These are phyloP conservation scores for Alternaria alternata DNA, from an alignment of 2,329 filamentous ascomycete genomes.

Conservation along the genomic window DNA sequence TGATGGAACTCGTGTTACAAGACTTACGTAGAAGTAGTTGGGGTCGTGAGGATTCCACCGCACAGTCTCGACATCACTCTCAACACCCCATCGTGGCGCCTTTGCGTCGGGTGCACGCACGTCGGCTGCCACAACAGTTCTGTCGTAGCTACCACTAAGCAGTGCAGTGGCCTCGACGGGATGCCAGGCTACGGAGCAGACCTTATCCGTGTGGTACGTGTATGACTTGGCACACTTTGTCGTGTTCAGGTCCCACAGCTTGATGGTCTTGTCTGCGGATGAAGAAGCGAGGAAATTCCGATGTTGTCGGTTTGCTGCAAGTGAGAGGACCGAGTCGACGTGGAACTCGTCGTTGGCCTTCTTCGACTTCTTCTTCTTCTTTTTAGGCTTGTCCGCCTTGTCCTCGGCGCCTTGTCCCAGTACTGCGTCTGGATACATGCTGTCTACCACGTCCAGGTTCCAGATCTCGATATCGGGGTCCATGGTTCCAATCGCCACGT, in stretches of 20 bases:
- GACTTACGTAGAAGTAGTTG: constrained; percentile 86
- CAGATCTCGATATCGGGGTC: constrained; percentile 98
- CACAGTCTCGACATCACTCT: constrained; percentile 92
- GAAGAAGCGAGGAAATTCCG: constrained; percentile 93
- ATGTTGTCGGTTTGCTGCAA: constrained; percentile 92
- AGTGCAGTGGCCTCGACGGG: constrained; percentile 84
- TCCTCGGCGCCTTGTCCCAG: constrained; percentile 72
- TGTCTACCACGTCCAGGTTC: constrained; percentile 95
- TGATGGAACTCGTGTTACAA: background rate
- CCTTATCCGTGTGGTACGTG: constrained; percentile 94
- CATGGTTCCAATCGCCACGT: constrained; percentile 94
- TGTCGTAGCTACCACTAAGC: constrained; percentile 92
- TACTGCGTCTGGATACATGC: constrained; percentile 98
- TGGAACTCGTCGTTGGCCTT: constrained; percentile 93
- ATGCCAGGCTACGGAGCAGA: constrained; percentile 96
- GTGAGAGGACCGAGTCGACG: constrained; percentile 89
- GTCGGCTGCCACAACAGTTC: constrained; percentile 91
- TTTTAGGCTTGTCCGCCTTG: constrained; percentile 69
- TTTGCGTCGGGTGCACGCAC: constrained; percentile 91
- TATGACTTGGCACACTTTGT: constrained; percentile 95
- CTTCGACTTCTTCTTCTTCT: constrained; percentile 89
- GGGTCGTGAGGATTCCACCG: constrained; percentile 92
- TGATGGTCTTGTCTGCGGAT: constrained; percentile 95
- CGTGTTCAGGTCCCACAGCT: constrained; percentile 96
- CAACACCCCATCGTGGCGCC: constrained; percentile 86